These are phyloP conservation scores for Carex cristatella DNA, from an alignment of 176 grass and related monocot species.

Conservation along the genomic window DNA sequence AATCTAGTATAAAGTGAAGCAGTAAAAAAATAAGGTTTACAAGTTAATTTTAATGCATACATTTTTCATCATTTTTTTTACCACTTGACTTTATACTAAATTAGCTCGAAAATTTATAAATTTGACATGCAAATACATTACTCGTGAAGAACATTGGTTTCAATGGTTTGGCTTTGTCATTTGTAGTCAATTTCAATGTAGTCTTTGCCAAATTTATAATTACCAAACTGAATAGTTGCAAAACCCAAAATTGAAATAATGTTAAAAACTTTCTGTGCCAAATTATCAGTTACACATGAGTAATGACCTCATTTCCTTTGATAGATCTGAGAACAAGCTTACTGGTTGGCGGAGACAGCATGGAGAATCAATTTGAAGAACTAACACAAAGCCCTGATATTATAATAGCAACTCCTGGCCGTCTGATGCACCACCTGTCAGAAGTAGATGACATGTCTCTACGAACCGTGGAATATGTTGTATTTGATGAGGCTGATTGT, in stretches of 20 bases:
- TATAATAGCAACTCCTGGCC: slow-evolving; percentile 95
- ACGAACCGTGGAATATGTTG: slow-evolving; percentile 84
- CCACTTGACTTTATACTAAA: too few species aligned
- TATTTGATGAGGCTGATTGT: slow-evolving; percentile 94
- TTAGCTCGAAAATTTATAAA: too few species aligned
- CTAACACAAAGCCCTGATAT: slow-evolving; percentile 87
- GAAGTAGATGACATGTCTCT: slow-evolving; percentile 83
- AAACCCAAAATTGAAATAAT: not conserved
- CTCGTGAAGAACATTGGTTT: too few species aligned
- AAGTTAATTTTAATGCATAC: too few species aligned
- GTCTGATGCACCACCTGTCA: slow-evolving; percentile 75
- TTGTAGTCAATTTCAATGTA: not conserved
- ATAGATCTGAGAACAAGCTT: slow-evolving; percentile 72
- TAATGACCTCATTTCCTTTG: slow-evolving; percentile 1
- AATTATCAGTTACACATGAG: not conserved
- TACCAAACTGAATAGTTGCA: not conserved
- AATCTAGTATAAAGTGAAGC: too few species aligned
- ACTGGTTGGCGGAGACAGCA: slow-evolving; percentile 91
- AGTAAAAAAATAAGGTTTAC: too few species aligned
- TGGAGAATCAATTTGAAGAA: slow-evolving; percentile 95
- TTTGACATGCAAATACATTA: too few species aligned
- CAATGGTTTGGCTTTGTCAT: too few species aligned
- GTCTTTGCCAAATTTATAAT: not conserved
- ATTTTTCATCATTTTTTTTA: too few species aligned
- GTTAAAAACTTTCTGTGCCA: not conserved